Evolutionary conservation across 352 stramenopile species (phyloP), one percentile per base, ranked within the genome.

Genomic region (Phytophthora ohioensis): DNA sequence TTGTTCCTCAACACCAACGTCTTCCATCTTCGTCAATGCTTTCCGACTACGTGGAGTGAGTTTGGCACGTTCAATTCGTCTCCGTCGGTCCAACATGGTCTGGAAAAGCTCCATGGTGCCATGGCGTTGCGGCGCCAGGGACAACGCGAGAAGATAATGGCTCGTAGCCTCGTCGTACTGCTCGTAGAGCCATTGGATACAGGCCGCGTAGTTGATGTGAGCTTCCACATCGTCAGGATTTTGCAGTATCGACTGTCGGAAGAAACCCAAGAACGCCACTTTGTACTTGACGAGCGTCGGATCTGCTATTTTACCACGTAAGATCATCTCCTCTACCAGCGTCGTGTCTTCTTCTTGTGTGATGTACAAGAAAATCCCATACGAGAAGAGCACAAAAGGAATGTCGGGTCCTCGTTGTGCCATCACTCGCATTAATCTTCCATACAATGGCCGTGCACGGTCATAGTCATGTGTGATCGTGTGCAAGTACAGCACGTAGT

Each of bases 401-500:
- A 94, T 67, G 43, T 95, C 89, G 0, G 88, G 89, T 4, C 88
- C 89, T 9, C 88, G 80, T 32, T 88, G 75, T 3, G 81, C 78
- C 89, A 96, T 96, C n/a, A 82, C 85, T 3, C 87, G 80, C 76
- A 93, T 75, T 6, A 95, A 64, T 12, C 80, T 73, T 2, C 69
- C 79, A 47, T 94, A 96, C 15, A 96, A 48, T 1, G 84, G 85
- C 11, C 88, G 60, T 9, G 89, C 89, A 12, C 87, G 86, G 12
- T 92, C 88, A 67, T 95, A 95, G 48, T 95, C 89, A 47, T 94
- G 84, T 32, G 67, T 48, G 41, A 95, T 84, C 5, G 87, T 83
- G 67, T 95, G 88, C 17, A 96, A 58, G 31, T 84, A 96, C 15
- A 96, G 59, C 64, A 89, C 81, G 60, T 94, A 96, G 67, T 96